These are phyloP conservation scores for Aspergillus sclerotialis DNA, from an alignment of 2,329 filamentous ascomycete genomes.

Conservation along the genomic window DNA sequence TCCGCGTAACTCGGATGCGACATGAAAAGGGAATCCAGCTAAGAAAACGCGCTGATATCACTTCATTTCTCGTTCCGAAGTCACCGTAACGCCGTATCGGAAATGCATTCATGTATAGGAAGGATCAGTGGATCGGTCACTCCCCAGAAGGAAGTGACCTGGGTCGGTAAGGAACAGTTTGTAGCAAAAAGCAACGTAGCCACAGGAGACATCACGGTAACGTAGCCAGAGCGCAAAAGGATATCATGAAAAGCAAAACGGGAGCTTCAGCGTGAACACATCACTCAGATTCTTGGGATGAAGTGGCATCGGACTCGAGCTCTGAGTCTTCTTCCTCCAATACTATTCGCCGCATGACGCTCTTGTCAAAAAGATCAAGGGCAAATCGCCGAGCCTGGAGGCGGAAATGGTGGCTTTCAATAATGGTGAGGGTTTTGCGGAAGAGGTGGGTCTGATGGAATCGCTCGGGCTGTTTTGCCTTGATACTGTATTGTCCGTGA, in stretches of 20 bases:
- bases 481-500: slow-evolving; percentile 50
- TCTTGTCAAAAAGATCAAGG: slow-evolving; percentile 89
- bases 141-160: not conserved
- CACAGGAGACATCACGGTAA: too few relatives aligned
- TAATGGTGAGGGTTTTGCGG: slow-evolving; percentile 71
- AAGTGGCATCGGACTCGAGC: slow-evolving; percentile 24
- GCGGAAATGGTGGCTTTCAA: slow-evolving; percentile 85
- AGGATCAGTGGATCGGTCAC: too few relatives aligned
- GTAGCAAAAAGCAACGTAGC: too few relatives aligned
- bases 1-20: slow-evolving; percentile 1
- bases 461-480: slow-evolving; percentile 63
- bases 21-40: not conserved
- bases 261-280: not conserved
- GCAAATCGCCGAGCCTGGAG: slow-evolving; percentile 82
- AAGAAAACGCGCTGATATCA: slow-evolving; percentile 8
- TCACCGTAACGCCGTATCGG: slow-evolving; percentile 9
- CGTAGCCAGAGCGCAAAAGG: not conserved
- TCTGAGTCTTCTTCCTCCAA: slow-evolving; percentile 59
- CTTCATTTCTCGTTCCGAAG: slow-evolving; percentile 11
- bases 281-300: slow-evolving; percentile 18
- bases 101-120: not conserved
- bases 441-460: slow-evolving; percentile 76
- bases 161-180: too few relatives aligned
- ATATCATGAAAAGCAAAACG: not conserved
- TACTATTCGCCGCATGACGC: slow-evolving; percentile 75